These are phyloP conservation scores for Vitis labrusca DNA, from an alignment of 164 flowering plant species.

Conservation along the genomic window DNA sequence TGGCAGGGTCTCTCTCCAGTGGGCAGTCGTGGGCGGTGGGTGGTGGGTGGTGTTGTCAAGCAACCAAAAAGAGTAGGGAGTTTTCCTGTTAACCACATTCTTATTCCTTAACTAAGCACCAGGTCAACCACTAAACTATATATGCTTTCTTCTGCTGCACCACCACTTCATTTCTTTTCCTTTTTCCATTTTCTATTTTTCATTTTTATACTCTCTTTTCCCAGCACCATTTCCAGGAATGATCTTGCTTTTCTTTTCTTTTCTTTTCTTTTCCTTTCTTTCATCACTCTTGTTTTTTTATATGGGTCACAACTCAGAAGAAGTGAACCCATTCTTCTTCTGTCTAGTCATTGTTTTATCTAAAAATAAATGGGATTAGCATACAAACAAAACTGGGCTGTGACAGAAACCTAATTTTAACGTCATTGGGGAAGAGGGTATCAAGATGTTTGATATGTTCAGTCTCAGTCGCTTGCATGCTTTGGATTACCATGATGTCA, in stretches of 20 bases:
- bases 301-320: too few relatives aligned
- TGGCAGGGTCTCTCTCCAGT: not conserved
- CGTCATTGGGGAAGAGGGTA: not conserved
- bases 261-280: too few relatives aligned
- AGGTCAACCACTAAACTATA: constrained; percentile 33
- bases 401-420: constrained; percentile 9
- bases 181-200: too few relatives aligned
- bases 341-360: too few relatives aligned
- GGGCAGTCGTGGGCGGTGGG: not conserved
- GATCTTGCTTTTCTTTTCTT: constrained; percentile 2
- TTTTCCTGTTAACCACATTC: constrained; percentile 21
- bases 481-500: not conserved
- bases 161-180: not conserved
- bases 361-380: not conserved
- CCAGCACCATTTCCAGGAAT: constrained; percentile 16
- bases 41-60: constrained; percentile 6
- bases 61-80: not conserved
- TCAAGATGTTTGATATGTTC: not conserved
- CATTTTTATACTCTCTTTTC: constrained; percentile 1
- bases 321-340: too few relatives aligned
- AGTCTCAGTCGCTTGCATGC: not conserved
- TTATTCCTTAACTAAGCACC: constrained; percentile 21
- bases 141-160: constrained; percentile 16
- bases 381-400: not conserved
- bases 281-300: not conserved